Base-by-base conservation (phyloP, 2,329 filamentous ascomycete species). In the Rutstroemia sp. region DNA sequence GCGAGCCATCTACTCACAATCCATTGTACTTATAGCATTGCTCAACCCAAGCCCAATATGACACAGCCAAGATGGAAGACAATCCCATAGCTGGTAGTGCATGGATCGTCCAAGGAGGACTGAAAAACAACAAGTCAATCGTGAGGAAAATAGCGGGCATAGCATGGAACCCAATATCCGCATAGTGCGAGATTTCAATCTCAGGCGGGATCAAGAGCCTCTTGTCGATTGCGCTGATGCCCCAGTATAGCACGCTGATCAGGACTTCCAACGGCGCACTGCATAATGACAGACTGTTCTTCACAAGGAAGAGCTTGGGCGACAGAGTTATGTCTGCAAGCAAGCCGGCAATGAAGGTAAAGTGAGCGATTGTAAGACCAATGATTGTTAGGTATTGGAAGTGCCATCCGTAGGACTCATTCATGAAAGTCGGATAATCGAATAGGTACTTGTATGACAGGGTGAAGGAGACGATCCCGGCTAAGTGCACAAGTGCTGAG, bases 41-140 rank as follows among this genome's bases (percentile, higher is more conserved):
- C 71, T 91, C 86, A 23, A 90, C 80, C 87, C 88, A 92, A 61
- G 79, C 79, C 86, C 87, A 92, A 70, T 92, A 92, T 2, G 72
- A 69, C 59, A 87, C 82, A 0, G 85, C 86, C 45, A 90, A 71
- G 2, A 62, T 67, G 12, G 78, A 78, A 61, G 81, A 83, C 25
- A 87, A 66, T 1, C 73, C 72, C 65, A 88, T 76, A 4, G 83
- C 80, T 1, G 78, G 76, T n/a, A 83, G 74, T 7, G 77, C 76
- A 9, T 78, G 75, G 59, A 88, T 80, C 0, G 84, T 84, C 83
- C 86, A 90, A 0, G 87, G 87, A 10, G 87, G 87, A 48, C 83
- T 87, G 47, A 90, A 75, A 41, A 90, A 74, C 18, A 90, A 68
- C 16, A 87, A 72, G 66, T 92, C 87, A 42, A 85, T 62, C 0